A percentile compares a stretch with the other conserved stretches of the same genome.
Conservation (phyloP, 345 rosid genomes). For the Draba incana region DNA sequence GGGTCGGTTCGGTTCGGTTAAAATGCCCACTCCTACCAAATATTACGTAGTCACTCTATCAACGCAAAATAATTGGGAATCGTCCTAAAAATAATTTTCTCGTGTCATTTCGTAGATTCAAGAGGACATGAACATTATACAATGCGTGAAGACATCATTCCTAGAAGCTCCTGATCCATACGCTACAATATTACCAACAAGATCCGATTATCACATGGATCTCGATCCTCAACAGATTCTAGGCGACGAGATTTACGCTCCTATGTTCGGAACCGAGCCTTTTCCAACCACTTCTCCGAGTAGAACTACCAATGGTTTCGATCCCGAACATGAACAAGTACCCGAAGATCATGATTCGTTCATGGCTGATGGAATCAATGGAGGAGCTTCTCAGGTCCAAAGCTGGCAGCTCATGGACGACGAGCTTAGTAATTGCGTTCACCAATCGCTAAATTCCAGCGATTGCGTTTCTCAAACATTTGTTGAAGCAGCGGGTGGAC, state of each 20-base stretch:
- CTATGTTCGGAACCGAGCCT: conserved; percentile 47
- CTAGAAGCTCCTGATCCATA: conserved; percentile 55
- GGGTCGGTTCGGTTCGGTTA: too few species aligned
- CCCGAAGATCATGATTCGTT: conserved; percentile 54
- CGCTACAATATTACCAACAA: conserved; percentile 35
- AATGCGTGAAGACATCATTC: conserved; percentile 57
- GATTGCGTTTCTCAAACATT: conserved; percentile 72
- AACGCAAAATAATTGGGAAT: too few species aligned
- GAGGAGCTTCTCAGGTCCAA: conserved; percentile 68
- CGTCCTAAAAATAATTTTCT: background rate
- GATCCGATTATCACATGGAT: conserved; percentile 39
- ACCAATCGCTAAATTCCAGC: conserved; percentile 69
- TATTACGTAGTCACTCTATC: too few species aligned
- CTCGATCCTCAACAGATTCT: conserved; percentile 41
- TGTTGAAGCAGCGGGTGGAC: conserved; percentile 47
- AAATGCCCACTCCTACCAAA: too few species aligned
- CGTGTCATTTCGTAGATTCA: conserved; percentile 48
- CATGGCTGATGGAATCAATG: conserved; percentile 57
- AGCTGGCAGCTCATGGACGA: conserved; percentile 73
- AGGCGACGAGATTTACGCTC: conserved; percentile 43
- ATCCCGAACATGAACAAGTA: conserved; percentile 41
- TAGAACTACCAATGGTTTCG: conserved; percentile 43
- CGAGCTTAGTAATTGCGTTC: conserved; percentile 65
- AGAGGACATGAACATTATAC: conserved; percentile 72
- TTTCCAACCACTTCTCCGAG: conserved; percentile 48